phyloP scores from a whole-genome alignment of 108 stramenopile species.

The Heterococcus sp. region DNA sequence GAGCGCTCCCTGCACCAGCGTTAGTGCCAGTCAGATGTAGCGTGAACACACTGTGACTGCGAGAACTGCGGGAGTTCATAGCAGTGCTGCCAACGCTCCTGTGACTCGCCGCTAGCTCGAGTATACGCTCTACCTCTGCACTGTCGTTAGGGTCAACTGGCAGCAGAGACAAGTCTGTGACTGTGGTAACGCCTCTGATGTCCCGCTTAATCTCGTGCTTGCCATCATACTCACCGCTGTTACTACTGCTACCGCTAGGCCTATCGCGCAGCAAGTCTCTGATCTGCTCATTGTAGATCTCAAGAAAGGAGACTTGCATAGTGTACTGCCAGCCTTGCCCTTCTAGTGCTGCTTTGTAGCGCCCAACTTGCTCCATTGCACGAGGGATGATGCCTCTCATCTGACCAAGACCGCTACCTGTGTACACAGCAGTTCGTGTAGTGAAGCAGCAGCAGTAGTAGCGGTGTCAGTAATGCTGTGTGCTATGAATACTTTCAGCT shows the following conservation, averaged over 20 bases:
- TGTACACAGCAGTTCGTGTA: too few relatives aligned
- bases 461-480: too few relatives aligned
- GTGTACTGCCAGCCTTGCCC: constrained; percentile 88
- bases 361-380: constrained; percentile 72
- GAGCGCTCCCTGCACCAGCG: constrained; percentile 16
- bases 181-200: too few relatives aligned
- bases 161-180: too few relatives aligned
- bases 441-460: too few relatives aligned
- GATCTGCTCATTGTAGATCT: constrained; percentile 37
- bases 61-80: constrained; percentile 55
- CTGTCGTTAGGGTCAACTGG: too few relatives aligned
- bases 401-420: constrained; percentile 72
- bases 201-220: too few relatives aligned
- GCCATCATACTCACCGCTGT: too few relatives aligned
- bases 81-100: constrained; percentile 58
- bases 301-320: constrained; percentile 52
- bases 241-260: too few relatives aligned
- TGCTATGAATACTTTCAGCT: too few relatives aligned
- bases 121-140: constrained; percentile 56
- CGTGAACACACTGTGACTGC: constrained; percentile 55
- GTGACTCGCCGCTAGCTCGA: constrained; percentile 37
- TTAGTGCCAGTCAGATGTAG: constrained; percentile 41
- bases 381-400: constrained; percentile 93
- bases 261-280: constrained; percentile 25
- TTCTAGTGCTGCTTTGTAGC: constrained; percentile 70